A percentile compares a stretch with the other conserved stretches of the same genome.
phyloP scores from a whole-genome alignment of 495 filamentous ascomycete genomes.

The Penicillium pancosmium region DNA sequence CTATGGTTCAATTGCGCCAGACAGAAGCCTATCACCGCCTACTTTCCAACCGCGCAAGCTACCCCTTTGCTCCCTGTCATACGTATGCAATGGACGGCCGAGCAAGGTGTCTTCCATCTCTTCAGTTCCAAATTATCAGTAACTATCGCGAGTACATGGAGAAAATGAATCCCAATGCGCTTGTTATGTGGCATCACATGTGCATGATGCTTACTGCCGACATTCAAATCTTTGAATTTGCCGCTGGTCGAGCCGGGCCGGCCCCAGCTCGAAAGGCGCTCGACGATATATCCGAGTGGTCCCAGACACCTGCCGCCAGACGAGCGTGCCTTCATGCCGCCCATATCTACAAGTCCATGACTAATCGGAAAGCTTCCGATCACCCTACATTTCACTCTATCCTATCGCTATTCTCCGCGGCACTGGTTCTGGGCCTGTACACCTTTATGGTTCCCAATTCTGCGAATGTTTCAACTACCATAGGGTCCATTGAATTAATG shows the following conservation, averaged over 20 bases:
- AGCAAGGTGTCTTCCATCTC: conserved; percentile 40
- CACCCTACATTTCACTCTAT: conserved; percentile 52
- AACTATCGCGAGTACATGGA: conserved; percentile 45
- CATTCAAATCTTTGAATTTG: conserved; percentile 53
- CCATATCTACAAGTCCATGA: conserved; percentile 54
- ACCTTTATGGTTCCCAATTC: conserved; percentile 50
- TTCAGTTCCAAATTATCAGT: conserved; percentile 44
- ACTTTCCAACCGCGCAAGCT: conserved; percentile 43
- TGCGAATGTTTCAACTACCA: conserved; percentile 28
- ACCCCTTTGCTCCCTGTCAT: conserved; percentile 47
- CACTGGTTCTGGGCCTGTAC: conserved; percentile 53
- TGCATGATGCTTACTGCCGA: conserved; percentile 56
- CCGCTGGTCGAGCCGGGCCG: conserved; percentile 51
- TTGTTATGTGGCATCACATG: conserved; percentile 55
- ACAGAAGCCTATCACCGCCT: conserved; percentile 51
- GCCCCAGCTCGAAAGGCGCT: conserved; percentile 48
- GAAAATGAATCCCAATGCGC: conserved; percentile 47
- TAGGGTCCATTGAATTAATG: conserved; percentile 48
- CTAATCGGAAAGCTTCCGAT: conserved; percentile 52
- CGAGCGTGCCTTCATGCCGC: conserved; percentile 54
- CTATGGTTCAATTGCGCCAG: conserved; percentile 46
- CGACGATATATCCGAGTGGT: conserved; percentile 53
- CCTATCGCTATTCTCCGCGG: conserved; percentile 51
- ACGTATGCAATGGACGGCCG: conserved; percentile 50
- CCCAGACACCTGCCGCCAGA: conserved; percentile 52